phyloP scores from a whole-genome alignment of 805 yeast species.

The Yarrowia deformans region DNA sequence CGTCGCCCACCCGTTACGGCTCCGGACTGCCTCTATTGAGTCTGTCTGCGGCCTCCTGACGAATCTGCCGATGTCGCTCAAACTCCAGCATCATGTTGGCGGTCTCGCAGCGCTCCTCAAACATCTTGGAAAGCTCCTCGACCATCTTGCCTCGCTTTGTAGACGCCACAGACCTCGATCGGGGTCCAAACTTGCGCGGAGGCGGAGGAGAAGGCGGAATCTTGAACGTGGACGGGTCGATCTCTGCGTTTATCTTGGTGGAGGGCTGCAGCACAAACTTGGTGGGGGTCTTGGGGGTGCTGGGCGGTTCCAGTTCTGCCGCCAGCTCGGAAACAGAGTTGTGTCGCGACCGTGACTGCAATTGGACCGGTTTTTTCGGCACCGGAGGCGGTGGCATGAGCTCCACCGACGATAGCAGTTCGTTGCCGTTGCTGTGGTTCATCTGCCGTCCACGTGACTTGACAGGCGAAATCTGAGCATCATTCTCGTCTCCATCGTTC shows the following conservation, averaged over 20 bases:
- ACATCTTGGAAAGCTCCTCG: slow-evolving; percentile 65
- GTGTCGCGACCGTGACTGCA: slow-evolving; percentile 22
- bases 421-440: background rate
- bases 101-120: slow-evolving; percentile 60
- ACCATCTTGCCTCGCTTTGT: slow-evolving; percentile 64
- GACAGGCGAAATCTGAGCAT: slow-evolving; percentile 13
- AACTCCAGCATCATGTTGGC: slow-evolving; percentile 44
- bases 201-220: slow-evolving; percentile 42
- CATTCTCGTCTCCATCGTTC: background rate
- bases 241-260: slow-evolving; percentile 32
- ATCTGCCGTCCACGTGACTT: slow-evolving; percentile 30
- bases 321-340: slow-evolving; percentile 27
- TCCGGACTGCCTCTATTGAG: slow-evolving; percentile 18
- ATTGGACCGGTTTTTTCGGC: slow-evolving; percentile 32
- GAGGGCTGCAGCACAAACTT: slow-evolving; percentile 37
- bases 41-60: slow-evolving; percentile 25
- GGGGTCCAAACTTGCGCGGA: slow-evolving; percentile 44
- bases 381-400: slow-evolving; percentile 35
- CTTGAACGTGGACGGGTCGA: slow-evolving; percentile 38
- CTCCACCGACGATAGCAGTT: background rate
- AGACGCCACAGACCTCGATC: slow-evolving; percentile 47
- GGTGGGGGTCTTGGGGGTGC: slow-evolving; percentile 28
- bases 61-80: slow-evolving; percentile 40
- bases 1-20: too few species aligned
- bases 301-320: slow-evolving; percentile 7